Conservation (phyloP, 148 eudicot genomes). For the Rhododendron kiyosumense region DNA sequence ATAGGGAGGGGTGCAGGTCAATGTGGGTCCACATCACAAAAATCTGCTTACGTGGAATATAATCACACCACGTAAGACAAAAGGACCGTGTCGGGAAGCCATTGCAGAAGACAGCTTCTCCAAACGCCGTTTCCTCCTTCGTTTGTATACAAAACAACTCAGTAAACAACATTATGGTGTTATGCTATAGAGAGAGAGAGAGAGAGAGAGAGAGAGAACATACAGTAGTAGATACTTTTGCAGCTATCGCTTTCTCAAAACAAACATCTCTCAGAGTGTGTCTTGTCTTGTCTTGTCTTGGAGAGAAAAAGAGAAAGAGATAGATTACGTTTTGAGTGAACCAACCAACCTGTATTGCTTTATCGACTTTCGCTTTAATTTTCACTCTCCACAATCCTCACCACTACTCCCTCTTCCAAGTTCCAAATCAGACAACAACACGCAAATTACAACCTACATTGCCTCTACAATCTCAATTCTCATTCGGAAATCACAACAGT, state of each 20-base stretch:
- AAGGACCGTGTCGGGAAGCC: background rate
- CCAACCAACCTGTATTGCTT: background rate
- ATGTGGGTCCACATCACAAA: background rate
- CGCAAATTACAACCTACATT: background rate
- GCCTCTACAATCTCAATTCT: background rate
- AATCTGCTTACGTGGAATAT: background rate
- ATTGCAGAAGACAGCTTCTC: background rate
- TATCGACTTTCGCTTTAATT: conserved; percentile 1
- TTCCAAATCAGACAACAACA: background rate
- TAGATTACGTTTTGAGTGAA: conserved; percentile 1
- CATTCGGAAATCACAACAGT: background rate
- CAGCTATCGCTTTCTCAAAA: background rate
- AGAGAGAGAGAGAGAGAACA: background rate
- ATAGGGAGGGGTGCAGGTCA: background rate
- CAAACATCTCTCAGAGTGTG: background rate
- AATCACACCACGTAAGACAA: background rate
- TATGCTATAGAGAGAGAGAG: background rate
- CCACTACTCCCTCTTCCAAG: background rate
- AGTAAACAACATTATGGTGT: no score
- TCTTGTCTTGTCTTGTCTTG: background rate
- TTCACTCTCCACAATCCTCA: background rate
- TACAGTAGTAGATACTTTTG: background rate
- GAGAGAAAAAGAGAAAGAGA: conserved; percentile 1
- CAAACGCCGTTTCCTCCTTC: conserved; percentile 4
- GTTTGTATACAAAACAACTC: background rate